Base-by-base conservation (phyloP, 805 yeast genomes). In the Cephaloascus fragrans region DNA sequence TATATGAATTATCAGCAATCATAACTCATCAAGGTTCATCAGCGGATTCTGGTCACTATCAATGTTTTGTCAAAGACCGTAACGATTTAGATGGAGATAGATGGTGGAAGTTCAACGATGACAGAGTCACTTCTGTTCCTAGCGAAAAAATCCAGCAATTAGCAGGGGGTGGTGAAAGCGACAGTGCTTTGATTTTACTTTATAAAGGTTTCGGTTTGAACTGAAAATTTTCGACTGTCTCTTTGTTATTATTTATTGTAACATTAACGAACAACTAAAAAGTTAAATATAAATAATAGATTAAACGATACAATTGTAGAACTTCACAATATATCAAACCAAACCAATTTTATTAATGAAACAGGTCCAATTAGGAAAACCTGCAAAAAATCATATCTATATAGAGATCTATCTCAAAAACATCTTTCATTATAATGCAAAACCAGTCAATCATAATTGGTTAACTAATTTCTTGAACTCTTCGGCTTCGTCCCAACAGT, bases 131-230 rank as follows among this genome's bases (percentile, higher is more conserved):
- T 5, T 64, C 70, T 33, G 88, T 89, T n/a, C 77, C 71, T 44
- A 83, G 77, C 53, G 93, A 88, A 38, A 86, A 77, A 54, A 78
- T 93, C 44, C 96, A 88, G 57, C 60, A 73, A 41, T 70, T 93
- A 47, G 84, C 97, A 4, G 99, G 98, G 34, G 99, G 99, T 41
- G 97, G 97, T 41, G 98, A 94, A 64, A 78, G 95, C 49, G 99
- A 93, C 60, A 80, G 93, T 52, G 99, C 98, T 2, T 73, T 93
- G 58, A 80, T 93, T 40, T 70, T 90, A 48, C 63, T 93, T 40
- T 93, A 93, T 67, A 82, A 81, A 55, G 94, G 87, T 4, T 75
- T 82, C 46, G 95, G 90, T 16, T 63, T 82, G 47, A 51, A 46
- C 41, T 15, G 33, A n/a, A n/a, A n/a, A n/a, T n/a, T n/a, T n/a